phyloP scores from a whole-genome alignment of 202 grass and related monocot genomes.

The Elaeis oleifera region DNA sequence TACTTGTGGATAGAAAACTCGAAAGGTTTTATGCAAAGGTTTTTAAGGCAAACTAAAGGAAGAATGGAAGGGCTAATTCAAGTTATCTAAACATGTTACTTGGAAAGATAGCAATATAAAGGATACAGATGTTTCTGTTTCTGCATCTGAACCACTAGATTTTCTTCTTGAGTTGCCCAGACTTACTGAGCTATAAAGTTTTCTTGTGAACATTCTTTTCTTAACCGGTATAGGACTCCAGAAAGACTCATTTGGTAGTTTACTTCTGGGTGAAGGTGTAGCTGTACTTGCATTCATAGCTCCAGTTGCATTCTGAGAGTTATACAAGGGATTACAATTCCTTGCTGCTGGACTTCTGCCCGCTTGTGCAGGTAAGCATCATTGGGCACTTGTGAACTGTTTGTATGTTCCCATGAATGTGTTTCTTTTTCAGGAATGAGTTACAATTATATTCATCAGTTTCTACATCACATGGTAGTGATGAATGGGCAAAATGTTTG shows the following conservation, averaged over 20 bases:
- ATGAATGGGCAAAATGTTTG: constrained; percentile 13
- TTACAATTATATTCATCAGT: constrained; percentile 21
- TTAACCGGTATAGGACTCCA: constrained; percentile 25
- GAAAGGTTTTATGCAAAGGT: too few relatives aligned
- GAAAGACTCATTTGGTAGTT: constrained; percentile 32
- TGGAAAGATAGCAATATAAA: background rate
- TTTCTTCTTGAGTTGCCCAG: constrained; percentile 24
- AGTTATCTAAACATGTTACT: constrained; percentile 12
- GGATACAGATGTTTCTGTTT: constrained; percentile 37
- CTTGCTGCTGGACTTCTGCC: constrained; percentile 24
- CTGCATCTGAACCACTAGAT: constrained; percentile 40
- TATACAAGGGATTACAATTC: constrained; percentile 20
- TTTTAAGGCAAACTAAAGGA: constrained; percentile 6
- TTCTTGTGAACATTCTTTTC: constrained; percentile 25
- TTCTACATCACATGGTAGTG: constrained; percentile 15
- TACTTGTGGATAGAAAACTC: too few relatives aligned
- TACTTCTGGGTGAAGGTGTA: constrained; percentile 29
- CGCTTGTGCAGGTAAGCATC: constrained; percentile 23
- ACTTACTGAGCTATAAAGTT: constrained; percentile 21
- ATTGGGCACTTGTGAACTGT: constrained; percentile 28
- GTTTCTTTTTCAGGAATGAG: constrained; percentile 35
- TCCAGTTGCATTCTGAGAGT: constrained; percentile 60
- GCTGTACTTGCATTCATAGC: constrained; percentile 36
- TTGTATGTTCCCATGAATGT: constrained; percentile 24
- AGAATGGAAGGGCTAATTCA: constrained; percentile 14